These are phyloP conservation scores for Ascomycota sp. DNA, from an alignment of 2,329 filamentous ascomycete genomes.

Conservation along the genomic window DNA sequence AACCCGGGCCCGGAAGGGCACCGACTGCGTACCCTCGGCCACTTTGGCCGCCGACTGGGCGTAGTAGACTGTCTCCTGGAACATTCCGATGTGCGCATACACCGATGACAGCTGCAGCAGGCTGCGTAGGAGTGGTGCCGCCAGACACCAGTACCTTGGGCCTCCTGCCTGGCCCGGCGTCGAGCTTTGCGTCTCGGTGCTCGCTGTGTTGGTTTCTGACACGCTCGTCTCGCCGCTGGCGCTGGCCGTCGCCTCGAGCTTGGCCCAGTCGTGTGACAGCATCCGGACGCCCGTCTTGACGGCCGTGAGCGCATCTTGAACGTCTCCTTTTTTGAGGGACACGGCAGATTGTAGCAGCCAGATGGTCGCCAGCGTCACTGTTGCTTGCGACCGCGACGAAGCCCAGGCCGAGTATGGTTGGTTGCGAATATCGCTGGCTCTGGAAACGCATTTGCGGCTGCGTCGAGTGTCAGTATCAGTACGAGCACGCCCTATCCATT, in stretches of 20 bases:
- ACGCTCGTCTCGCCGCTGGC: conserved; percentile 9
- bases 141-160: conserved; percentile 61
- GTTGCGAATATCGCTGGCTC: conserved; percentile 18
- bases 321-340: conserved; percentile 39
- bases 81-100: conserved; percentile 69
- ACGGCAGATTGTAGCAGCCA: conserved; percentile 42
- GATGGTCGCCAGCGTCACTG: conserved; percentile 10
- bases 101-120: conserved; percentile 56
- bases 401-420: conserved; percentile 13
- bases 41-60: conserved; percentile 67
- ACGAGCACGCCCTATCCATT: neutral
- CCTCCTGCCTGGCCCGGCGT: conserved; percentile 8
- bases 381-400: conserved; percentile 12
- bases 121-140: conserved; percentile 51
- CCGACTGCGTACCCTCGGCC: conserved; percentile 45
- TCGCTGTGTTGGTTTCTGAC: conserved; percentile 10
- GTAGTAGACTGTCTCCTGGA: conserved; percentile 75
- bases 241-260: conserved; percentile 18
- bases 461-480: neutral
- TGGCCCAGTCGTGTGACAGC: conserved; percentile 34
- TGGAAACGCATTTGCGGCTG: conserved; percentile 13
- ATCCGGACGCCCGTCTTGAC: conserved; percentile 36
- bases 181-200: conserved; percentile 7
- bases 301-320: conserved; percentile 34
- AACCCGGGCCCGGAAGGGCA: conserved; percentile 33